phyloP scores from a whole-genome alignment of 768 basidiomycete genomes.

The Boletus speciosus region DNA sequence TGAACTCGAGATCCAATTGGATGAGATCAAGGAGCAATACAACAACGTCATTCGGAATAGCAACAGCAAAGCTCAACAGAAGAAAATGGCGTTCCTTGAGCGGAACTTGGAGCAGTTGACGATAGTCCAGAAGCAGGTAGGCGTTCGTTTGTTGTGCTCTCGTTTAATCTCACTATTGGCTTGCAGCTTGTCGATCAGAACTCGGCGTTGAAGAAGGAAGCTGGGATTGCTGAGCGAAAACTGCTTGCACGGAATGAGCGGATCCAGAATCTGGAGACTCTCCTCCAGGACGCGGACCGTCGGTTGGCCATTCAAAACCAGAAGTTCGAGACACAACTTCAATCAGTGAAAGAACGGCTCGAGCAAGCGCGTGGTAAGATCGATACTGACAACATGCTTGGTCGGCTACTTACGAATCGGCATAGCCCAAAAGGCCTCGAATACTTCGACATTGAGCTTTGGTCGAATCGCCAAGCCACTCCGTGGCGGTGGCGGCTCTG shows the following conservation, averaged over 20 bases:
- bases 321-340: conserved; percentile 92
- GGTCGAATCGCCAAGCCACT: conserved; percentile 97
- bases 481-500: conserved; percentile 81
- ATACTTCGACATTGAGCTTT: conserved; percentile 73
- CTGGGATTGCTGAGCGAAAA: conserved; percentile 94
- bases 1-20: conserved; percentile 96
- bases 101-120: conserved; percentile 95
- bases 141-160: conserved; percentile 14
- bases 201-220: conserved; percentile 94
- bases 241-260: conserved; percentile 94
- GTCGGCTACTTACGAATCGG: conserved; percentile 30
- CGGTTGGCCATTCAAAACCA: conserved; percentile 89
- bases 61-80: conserved; percentile 97
- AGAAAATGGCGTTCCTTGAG: conserved; percentile 99
- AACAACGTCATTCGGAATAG: conserved; percentile 97
- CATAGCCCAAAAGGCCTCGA: conserved; percentile 70
- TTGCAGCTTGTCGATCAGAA: conserved; percentile 96
- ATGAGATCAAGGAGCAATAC: conserved; percentile 98
- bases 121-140: conserved; percentile 93
- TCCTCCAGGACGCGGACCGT: conserved; percentile 92
- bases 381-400: conserved; percentile 10
- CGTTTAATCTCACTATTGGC: conserved; percentile 12
- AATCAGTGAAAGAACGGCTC: conserved; percentile 86
- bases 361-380: conserved; percentile 86
- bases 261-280: conserved; percentile 91